These are phyloP conservation scores for Globisporangium solare DNA, from an alignment of 352 stramenopile genomes.

Conservation along the genomic window DNA sequence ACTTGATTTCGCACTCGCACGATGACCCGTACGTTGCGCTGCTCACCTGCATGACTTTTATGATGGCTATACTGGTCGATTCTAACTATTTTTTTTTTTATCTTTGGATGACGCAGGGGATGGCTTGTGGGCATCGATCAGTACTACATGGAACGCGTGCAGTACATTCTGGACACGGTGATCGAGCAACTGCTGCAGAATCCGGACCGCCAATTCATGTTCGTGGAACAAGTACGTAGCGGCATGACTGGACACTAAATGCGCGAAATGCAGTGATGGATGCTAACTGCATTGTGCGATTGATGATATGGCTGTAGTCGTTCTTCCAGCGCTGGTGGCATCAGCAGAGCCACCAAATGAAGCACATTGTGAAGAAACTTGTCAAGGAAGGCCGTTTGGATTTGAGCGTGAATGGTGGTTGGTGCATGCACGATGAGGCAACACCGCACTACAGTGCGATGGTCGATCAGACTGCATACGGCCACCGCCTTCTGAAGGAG, in stretches of 20 bases:
- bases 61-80: background rate
- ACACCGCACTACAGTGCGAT: slow-evolving; percentile 95
- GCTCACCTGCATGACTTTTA: background rate
- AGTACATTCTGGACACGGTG: slow-evolving; percentile 95
- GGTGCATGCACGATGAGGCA: slow-evolving; percentile 99
- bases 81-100: background rate
- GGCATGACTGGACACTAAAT: background rate
- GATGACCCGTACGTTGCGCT: slow-evolving; percentile 76
- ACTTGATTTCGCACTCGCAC: slow-evolving; percentile 96
- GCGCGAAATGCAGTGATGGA: background rate
- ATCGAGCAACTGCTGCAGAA: slow-evolving; percentile 86
- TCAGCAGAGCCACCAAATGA: slow-evolving; percentile 75
- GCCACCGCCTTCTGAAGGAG: slow-evolving; percentile 91
- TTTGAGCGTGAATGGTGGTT: slow-evolving; percentile 95
- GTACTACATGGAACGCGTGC: slow-evolving; percentile 93
- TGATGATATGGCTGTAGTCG: slow-evolving; percentile 24
- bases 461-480: slow-evolving; percentile 97
- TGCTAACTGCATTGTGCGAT: background rate
- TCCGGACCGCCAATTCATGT: slow-evolving; percentile 92
- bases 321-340: slow-evolving; percentile 97
- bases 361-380: slow-evolving; percentile 78
- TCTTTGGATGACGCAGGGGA: slow-evolving; percentile 25
- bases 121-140: slow-evolving; percentile 98
- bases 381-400: slow-evolving; percentile 90
- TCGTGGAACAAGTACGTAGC: slow-evolving; percentile 79